Percentiles rank a stretch among this genome's conserved stretches.
These are phyloP conservation scores for Cadophora gregata DNA, from an alignment of 2,329 filamentous ascomycete genomes.

Conservation along the genomic window DNA sequence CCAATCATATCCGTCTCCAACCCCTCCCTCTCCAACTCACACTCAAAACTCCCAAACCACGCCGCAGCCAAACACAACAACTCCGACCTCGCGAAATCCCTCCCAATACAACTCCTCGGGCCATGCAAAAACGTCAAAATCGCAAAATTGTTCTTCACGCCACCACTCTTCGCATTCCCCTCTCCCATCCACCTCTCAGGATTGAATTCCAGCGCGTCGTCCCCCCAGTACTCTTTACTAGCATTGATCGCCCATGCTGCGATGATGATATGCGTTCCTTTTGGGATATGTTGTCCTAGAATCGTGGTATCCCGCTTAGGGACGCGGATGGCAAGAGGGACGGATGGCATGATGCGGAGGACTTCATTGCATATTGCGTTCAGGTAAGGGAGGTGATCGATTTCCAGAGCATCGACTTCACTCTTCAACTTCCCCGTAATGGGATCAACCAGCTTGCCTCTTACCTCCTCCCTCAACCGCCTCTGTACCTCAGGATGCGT, in stretches of 20 bases:
- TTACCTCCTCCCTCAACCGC: conserved; percentile 71
- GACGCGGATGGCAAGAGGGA: conserved; percentile 72
- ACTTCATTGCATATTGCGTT: conserved; percentile 80
- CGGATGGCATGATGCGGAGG: conserved; percentile 74
- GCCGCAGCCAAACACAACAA: conserved; percentile 82
- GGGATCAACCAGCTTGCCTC: conserved; percentile 52
- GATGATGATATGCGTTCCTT: conserved; percentile 72
- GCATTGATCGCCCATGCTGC: conserved; percentile 71
- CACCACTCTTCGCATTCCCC: conserved; percentile 62
- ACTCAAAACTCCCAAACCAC: conserved; percentile 76
- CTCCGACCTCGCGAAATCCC: conserved; percentile 80
- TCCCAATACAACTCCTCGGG: conserved; percentile 83
- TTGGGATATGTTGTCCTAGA: conserved; percentile 67
- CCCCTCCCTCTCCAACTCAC: conserved; percentile 61
- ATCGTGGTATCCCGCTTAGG: conserved; percentile 69
- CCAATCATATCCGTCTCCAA: conserved; percentile 57
- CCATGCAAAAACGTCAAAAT: conserved; percentile 86
- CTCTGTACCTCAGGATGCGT: conserved; percentile 68
- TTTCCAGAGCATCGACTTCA: conserved; percentile 59
- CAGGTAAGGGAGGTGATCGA: conserved; percentile 79
- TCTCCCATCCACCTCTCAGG: conserved; percentile 74
- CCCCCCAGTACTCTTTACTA: conserved; percentile 73
- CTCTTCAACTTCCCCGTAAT: neutral
- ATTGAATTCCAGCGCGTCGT: conserved; percentile 74
- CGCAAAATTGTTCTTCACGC: conserved; percentile 76